Conservation (phyloP, 2,329 filamentous ascomycete species). For the Dissoconium aciculare region DNA sequence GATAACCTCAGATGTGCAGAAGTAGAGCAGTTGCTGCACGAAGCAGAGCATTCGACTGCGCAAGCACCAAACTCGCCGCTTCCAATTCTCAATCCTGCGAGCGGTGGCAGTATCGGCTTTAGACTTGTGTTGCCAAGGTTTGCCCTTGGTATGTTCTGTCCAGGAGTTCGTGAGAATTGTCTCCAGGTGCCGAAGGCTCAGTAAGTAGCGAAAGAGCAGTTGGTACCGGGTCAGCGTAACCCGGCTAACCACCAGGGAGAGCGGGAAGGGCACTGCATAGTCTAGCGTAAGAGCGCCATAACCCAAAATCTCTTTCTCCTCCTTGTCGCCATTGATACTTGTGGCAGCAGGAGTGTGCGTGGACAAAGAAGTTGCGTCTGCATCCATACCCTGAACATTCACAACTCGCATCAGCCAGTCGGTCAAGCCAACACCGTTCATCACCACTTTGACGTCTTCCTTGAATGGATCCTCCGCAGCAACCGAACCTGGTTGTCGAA, state of each 20-base stretch:
- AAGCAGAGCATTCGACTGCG: slow-evolving; percentile 92
- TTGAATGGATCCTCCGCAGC: slow-evolving; percentile 94
- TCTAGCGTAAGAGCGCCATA: slow-evolving; percentile 90
- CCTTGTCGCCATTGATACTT: slow-evolving; percentile 36
- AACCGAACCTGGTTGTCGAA: slow-evolving; percentile 90
- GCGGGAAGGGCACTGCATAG: slow-evolving; percentile 84
- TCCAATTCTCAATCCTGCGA: slow-evolving; percentile 70
- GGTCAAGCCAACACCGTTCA: slow-evolving; percentile 87
- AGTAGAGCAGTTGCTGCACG: slow-evolving; percentile 91
- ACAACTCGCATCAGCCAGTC: slow-evolving; percentile 93
- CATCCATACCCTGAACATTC: slow-evolving; percentile 85
- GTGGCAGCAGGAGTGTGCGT: slow-evolving; percentile 54
- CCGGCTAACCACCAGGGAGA: slow-evolving; percentile 86
- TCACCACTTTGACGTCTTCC: slow-evolving; percentile 92
- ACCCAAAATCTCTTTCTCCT: slow-evolving; percentile 74
- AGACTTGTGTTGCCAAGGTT: slow-evolving; percentile 60
- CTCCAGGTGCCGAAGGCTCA: slow-evolving; percentile 81
- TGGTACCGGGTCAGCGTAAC: slow-evolving; percentile 97
- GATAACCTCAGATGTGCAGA: slow-evolving; percentile 91
- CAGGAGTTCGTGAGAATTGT: slow-evolving; percentile 73
- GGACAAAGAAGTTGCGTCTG: slow-evolving; percentile 36
- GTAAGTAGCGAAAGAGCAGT: slow-evolving; percentile 81
- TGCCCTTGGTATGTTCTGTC: slow-evolving; percentile 72
- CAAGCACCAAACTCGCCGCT: slow-evolving; percentile 79
- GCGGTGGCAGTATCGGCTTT: slow-evolving; percentile 39